A percentile compares a stretch with the other conserved stretches of the same genome.
Conservation (phyloP, 2,329 filamentous ascomycete genomes). For the Clonostachys byssicola region DNA sequence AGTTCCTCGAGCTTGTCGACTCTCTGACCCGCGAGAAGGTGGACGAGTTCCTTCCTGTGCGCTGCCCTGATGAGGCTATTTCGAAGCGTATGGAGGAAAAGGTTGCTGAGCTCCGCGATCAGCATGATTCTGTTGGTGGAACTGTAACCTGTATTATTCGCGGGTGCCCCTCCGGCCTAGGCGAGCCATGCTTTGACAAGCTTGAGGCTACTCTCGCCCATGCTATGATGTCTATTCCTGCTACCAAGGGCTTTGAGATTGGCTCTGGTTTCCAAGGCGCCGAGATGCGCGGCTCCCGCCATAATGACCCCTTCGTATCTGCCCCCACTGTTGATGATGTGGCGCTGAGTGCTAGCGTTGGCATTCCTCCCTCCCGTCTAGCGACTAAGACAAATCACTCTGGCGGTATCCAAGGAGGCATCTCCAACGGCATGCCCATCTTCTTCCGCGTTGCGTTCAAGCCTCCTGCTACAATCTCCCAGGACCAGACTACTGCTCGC, state of each 20-base stretch:
- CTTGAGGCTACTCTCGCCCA: conserved; percentile 87
- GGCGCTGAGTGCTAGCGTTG: conserved; percentile 30
- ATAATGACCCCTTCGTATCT: conserved; percentile 68
- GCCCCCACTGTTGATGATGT: conserved; percentile 39
- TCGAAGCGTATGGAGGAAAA: conserved; percentile 70
- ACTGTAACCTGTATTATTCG: conserved; percentile 92
- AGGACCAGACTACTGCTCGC: conserved; percentile 77
- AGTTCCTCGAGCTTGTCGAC: conserved; percentile 71
- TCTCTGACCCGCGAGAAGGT: conserved; percentile 71
- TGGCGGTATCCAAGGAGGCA: conserved; percentile 92
- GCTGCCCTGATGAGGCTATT: conserved; percentile 70
- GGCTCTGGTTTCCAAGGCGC: conserved; percentile 88
- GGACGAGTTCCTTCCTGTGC: conserved; percentile 79
- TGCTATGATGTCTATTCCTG: conserved; percentile 92
- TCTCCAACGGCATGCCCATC: conserved; percentile 87
- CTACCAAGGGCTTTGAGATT: conserved; percentile 93
- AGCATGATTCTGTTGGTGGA: conserved; percentile 85
- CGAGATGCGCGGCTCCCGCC: conserved; percentile 79
- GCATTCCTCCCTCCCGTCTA: conserved; percentile 54
- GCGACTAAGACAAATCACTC: conserved; percentile 93
- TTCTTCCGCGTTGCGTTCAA: conserved; percentile 97
- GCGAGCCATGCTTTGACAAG: conserved; percentile 95
- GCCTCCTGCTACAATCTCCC: conserved; percentile 87
- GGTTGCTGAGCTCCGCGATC: conserved; percentile 75
- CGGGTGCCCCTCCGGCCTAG: conserved; percentile 79